These are phyloP conservation scores for Mortierella alpina DNA, from an alignment of 192 early-diverging fungal genomes.

Conservation along the genomic window DNA sequence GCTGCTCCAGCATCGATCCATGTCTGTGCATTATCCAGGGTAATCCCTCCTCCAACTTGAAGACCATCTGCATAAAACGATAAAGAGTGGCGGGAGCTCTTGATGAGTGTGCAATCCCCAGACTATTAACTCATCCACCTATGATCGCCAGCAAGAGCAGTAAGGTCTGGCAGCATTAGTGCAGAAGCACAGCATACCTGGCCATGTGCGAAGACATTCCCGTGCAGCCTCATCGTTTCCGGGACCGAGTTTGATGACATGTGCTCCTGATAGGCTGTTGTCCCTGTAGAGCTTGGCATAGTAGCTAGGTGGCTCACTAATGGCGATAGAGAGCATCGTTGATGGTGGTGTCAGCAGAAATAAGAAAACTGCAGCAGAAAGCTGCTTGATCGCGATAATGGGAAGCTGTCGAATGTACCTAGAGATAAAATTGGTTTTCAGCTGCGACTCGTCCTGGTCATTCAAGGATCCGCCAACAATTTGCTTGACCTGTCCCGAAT, in stretches of 20 bases:
- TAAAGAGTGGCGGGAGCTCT: not conserved
- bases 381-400: not conserved
- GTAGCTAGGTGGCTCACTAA: slow-evolving; percentile 77
- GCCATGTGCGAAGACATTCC: slow-evolving; percentile 88
- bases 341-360: not conserved
- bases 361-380: not conserved
- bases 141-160: not conserved
- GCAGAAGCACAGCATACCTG: slow-evolving; percentile 51
- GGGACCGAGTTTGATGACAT: slow-evolving; percentile 95
- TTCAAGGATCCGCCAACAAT: slow-evolving; percentile 95
- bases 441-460: slow-evolving; percentile 65
- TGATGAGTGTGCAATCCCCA: not conserved
- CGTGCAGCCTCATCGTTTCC: slow-evolving; percentile 88
- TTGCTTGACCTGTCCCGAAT: slow-evolving; percentile 97
- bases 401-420: slow-evolving; percentile 49
- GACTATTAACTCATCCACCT: not conserved
- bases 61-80: slow-evolving; percentile 60
- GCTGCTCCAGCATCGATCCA: slow-evolving; percentile 90
- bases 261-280: slow-evolving; percentile 81
- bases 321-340: not conserved
- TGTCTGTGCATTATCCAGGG: slow-evolving; percentile 80
- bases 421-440: slow-evolving; percentile 95
- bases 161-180: not conserved
- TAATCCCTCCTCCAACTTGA: slow-evolving; percentile 97
- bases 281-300: slow-evolving; percentile 86